These are phyloP conservation scores for Morella rubra DNA, from an alignment of 306 rosid species.

Conservation along the genomic window DNA sequence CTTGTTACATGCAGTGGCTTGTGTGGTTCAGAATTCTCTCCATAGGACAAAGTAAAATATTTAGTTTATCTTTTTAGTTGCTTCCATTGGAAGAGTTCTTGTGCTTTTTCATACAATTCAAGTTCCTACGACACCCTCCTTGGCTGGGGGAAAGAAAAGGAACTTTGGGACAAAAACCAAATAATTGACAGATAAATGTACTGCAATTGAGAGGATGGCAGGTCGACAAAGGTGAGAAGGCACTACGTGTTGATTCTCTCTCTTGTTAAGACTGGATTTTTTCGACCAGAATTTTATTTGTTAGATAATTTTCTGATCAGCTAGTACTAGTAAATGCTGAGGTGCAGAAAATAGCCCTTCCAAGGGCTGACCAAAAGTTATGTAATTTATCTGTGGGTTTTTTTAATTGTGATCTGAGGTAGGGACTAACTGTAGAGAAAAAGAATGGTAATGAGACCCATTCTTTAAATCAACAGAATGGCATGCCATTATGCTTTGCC, in stretches of 20 bases:
- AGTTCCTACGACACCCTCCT: not conserved
- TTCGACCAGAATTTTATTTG: not conserved
- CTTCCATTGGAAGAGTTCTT: too few relatives aligned
- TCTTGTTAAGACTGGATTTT: not conserved
- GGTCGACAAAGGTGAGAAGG: not conserved
- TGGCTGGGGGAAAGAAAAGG: too few relatives aligned
- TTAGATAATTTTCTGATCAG: not conserved
- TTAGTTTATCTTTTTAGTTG: too few relatives aligned
- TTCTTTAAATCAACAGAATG: not conserved
- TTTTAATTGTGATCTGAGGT: not conserved
- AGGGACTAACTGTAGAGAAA: not conserved
- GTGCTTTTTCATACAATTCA: not conserved
- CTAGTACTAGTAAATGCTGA: not conserved
- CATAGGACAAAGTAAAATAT: not conserved
- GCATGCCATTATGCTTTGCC: not conserved
- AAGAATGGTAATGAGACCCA: not conserved
- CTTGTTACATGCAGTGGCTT: not conserved
- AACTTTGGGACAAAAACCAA: too few relatives aligned
- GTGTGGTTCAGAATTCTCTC: not conserved
- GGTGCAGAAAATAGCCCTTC: not conserved
- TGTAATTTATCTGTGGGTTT: not conserved
- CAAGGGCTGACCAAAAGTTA: not conserved
- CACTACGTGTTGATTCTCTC: not conserved
- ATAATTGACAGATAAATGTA: too few relatives aligned
- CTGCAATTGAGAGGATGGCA: not conserved